A percentile compares a stretch with the other conserved stretches of the same genome.
These are phyloP conservation scores for Chalaropsis thielavioides DNA, from an alignment of 2,329 filamentous ascomycete species.

Conservation along the genomic window DNA sequence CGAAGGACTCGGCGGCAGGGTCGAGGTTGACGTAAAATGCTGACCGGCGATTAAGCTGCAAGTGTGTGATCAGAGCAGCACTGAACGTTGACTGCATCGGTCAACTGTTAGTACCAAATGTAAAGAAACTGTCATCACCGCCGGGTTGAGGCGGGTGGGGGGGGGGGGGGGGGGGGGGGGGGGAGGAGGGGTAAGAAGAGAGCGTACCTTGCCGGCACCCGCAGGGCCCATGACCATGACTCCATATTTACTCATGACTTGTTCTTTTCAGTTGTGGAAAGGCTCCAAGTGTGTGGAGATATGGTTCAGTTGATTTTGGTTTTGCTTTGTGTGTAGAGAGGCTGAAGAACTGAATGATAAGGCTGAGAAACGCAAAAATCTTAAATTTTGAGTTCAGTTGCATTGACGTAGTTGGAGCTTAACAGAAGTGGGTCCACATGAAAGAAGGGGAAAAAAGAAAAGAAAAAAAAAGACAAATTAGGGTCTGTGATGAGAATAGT, in stretches of 20 bases:
- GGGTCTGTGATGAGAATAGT: neutral
- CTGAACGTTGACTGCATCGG: constrained; percentile 65
- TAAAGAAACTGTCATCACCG: constrained; percentile 24
- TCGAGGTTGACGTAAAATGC: constrained; percentile 98
- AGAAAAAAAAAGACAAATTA: neutral
- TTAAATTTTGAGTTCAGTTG: neutral
- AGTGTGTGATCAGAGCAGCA: constrained; percentile 79
- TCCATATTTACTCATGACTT: constrained; percentile 79
- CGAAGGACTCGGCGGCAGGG: constrained; percentile 84
- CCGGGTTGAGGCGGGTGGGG: too few species aligned
- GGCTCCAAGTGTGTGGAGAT: neutral
- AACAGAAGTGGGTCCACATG: neutral
- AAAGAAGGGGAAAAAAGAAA: neutral
- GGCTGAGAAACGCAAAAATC: neutral
- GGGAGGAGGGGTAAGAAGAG: constrained; percentile 9
- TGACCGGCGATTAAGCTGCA: constrained; percentile 79
- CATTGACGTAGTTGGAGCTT: neutral
- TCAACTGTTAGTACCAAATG: neutral
- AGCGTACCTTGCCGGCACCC: constrained; percentile 70
- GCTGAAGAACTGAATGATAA: neutral
- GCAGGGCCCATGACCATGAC: constrained; percentile 93
- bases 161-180: too few species aligned
- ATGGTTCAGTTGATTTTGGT: neutral
- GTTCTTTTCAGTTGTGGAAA: neutral
- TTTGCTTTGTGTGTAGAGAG: neutral